These are phyloP conservation scores for Cutaneotrichosporon mucoides DNA, from an alignment of 1,284 basidiomycete species.

Conservation along the genomic window DNA sequence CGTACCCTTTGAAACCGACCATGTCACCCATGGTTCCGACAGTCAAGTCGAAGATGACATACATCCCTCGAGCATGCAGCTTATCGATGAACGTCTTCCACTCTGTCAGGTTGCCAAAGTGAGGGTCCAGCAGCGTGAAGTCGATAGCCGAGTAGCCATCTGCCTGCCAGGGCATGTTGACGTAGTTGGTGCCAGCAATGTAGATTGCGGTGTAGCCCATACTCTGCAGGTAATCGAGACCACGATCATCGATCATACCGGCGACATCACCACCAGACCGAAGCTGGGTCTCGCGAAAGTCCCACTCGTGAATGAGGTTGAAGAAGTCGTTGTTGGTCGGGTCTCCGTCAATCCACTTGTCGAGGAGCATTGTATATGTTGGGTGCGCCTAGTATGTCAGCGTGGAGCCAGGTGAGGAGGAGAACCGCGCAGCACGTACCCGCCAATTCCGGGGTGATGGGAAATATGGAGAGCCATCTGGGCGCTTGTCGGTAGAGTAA, in stretches of 20 bases:
- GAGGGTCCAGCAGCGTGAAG: conserved; percentile 81
- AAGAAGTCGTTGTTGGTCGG: conserved; percentile 87
- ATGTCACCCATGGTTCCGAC: conserved; percentile 86
- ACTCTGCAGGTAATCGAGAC: conserved; percentile 76
- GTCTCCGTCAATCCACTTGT: conserved; percentile 89
- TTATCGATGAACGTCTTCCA: conserved; percentile 71
- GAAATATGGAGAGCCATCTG: conserved; percentile 54
- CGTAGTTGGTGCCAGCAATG: conserved; percentile 81
- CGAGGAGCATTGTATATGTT: conserved; percentile 76
- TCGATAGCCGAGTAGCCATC: conserved; percentile 92
- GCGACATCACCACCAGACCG: conserved; percentile 80
- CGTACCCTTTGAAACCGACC: conserved; percentile 72
- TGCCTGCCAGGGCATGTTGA: conserved; percentile 93
- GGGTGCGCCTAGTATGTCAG: conserved; percentile 55
- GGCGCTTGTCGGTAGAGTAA: conserved; percentile 55
- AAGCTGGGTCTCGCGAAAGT: conserved; percentile 80
- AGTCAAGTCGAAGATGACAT: conserved; percentile 85
- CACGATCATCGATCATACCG: conserved; percentile 60
- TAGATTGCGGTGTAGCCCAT: conserved; percentile 81
- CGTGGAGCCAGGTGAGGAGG: no score
- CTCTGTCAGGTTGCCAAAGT: conserved; percentile 75
- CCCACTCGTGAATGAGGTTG: conserved; percentile 69
- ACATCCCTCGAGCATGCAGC: conserved; percentile 76
- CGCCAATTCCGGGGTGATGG: conserved; percentile 83
- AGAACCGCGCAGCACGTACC: conserved; percentile 20